Evolutionary conservation across 768 basidiomycete genomes (phyloP), one percentile per base, ranked within the genome.

Genomic region (Phlebiopsis gigantea): DNA sequence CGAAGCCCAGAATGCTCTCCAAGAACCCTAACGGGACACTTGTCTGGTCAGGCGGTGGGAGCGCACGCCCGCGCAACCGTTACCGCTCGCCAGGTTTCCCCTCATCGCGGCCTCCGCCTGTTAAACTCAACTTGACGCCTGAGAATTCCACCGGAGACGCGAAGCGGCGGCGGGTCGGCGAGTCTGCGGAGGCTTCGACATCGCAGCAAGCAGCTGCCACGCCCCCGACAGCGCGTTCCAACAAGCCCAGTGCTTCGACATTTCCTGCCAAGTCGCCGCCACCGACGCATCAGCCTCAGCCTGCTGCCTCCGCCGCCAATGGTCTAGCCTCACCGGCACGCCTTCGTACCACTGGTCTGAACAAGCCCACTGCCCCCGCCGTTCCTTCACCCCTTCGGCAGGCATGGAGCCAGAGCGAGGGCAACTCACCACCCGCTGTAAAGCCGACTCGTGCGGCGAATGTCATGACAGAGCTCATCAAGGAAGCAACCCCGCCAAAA

Each of bases 1-100:
- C 54, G 5, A 71, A 70, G 34, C 65, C 77, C 15, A 83, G 78
- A 65, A 83, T 77, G 9, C 71, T 91, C 6, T 66, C 77, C 21
- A 81, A 73, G 65, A 92, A 92, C 63, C 89, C 89, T 0, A 92
- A 91, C 65, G 89, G 89, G 21, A 65, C 72, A 30, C 87, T 87
- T 69, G 77, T 77, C 47, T 90, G 85, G 85, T 79, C 84, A 61
- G 90, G 89, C n/a, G 85, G 75, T 29, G 88, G 88, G 43, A 89
- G 86, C 62, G 82, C 89, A 12, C 83, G 79, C 62, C 72, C 76
- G 19, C 79, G 80, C 46, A 90, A 88, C 67, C 83, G 87, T 43
- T 88, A 83, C 65, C 78, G 81, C 51, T 88, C 88, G 8, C 87
- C 88, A 46, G 85, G 83, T 4, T 90, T 91, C 65, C 81, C 84